phyloP scores from a whole-genome alignment of 257 asterid genomes.

The Knoxia roxburghii region DNA sequence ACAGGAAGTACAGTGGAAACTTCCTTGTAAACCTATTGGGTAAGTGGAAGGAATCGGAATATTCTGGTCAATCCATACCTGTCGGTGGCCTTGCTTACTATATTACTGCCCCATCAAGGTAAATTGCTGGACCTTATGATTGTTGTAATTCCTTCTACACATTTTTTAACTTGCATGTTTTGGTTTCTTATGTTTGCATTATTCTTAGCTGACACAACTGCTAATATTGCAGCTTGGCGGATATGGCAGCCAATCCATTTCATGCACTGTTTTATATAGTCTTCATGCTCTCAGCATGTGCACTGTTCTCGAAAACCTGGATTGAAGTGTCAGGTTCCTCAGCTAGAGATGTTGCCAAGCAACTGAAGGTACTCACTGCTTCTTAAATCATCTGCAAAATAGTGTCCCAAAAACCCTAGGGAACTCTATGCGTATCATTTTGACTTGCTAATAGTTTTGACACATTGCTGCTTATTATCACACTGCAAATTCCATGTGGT shows the following conservation, averaged over 20 bases:
- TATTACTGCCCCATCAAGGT: conserved; percentile 85
- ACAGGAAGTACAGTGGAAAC: conserved; percentile 64
- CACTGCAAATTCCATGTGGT: background rate
- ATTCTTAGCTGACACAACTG: background rate
- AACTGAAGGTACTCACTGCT: conserved; percentile 56
- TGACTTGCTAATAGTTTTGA: background rate
- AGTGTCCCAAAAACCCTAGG: background rate
- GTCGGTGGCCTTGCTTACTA: conserved; percentile 89
- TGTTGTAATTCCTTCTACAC: background rate
- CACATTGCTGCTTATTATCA: background rate
- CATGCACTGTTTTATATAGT: conserved; percentile 77
- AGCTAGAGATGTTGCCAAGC: conserved; percentile 86
- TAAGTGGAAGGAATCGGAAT: conserved; percentile 85
- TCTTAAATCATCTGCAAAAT: background rate
- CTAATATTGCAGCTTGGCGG: conserved; percentile 39
- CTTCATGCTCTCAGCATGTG: conserved; percentile 88
- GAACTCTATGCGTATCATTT: background rate
- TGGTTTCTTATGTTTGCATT: background rate
- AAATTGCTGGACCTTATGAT: conserved; percentile 9
- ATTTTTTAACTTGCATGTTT: background rate
- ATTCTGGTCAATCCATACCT: conserved; percentile 74
- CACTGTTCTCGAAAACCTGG: conserved; percentile 85
- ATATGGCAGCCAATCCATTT: conserved; percentile 78
- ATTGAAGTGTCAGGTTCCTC: conserved; percentile 94
- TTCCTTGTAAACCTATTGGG: conserved; percentile 76